Evolutionary conservation across 805 yeast genomes (phyloP).

Genomic region (Yarrowia sp.): DNA sequence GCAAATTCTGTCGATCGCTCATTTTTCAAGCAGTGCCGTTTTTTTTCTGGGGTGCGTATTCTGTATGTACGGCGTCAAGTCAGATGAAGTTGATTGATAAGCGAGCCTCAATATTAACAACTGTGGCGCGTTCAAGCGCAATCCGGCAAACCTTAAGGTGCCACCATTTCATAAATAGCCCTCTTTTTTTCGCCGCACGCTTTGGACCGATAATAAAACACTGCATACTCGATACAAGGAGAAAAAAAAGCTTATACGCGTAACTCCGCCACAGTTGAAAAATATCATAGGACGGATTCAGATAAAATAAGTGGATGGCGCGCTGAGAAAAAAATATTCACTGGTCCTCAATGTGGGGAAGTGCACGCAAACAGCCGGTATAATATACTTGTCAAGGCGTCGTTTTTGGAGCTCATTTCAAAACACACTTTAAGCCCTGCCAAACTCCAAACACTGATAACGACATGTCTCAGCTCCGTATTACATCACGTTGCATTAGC

Average conservation of each 20-base stretch:
- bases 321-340: background rate
- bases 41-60: background rate
- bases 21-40: background rate
- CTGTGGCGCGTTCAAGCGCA: conserved; percentile 15
- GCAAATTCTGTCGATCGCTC: conserved; percentile 14
- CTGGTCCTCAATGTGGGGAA: background rate
- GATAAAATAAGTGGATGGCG: no score
- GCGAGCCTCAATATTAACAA: background rate
- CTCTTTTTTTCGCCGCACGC: no score
- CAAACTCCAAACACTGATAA: background rate
- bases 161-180: background rate
- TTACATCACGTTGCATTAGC: conserved; percentile 19
- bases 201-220: background rate
- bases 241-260: background rate
- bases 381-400: background rate
- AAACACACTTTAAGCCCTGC: no score
- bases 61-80: background rate
- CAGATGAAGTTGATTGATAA: conserved; percentile 6
- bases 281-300: background rate
- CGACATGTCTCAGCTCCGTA: background rate
- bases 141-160: background rate
- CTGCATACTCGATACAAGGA: background rate
- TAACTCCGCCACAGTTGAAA: background rate
- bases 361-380: background rate
- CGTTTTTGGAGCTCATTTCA: no score